These are phyloP conservation scores for Suillus brevipes DNA, from an alignment of 768 basidiomycete species.

Conservation along the genomic window DNA sequence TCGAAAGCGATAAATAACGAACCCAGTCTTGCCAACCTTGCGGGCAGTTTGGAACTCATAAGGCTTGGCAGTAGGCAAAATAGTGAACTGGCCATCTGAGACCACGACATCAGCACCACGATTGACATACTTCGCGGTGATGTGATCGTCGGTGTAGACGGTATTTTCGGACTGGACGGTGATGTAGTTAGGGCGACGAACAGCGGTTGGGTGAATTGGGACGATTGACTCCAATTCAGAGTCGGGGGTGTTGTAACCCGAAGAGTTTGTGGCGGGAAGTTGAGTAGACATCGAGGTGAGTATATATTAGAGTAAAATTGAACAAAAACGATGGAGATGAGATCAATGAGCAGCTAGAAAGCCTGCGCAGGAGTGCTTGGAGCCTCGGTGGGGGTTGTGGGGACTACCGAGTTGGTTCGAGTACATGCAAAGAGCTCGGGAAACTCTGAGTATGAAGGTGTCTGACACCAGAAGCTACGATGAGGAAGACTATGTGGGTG, in stretches of 20 bases:
- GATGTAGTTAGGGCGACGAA: constrained; percentile 72
- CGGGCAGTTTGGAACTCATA: constrained; percentile 92
- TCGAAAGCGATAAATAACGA: constrained; percentile 32
- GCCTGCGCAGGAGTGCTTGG: constrained; percentile 76
- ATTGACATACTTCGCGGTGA: constrained; percentile 80
- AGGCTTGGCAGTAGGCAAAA: constrained; percentile 76
- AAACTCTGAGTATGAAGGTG: constrained; percentile 24
- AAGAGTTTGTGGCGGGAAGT: constrained; percentile 43
- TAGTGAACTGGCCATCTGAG: constrained; percentile 70
- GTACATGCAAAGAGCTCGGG: constrained; percentile 79
- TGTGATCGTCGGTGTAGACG: constrained; percentile 76
- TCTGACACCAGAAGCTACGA: constrained; percentile 13
- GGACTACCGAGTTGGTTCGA: constrained; percentile 89
- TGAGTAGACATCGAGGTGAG: constrained; percentile 50
- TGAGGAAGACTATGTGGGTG: neutral
- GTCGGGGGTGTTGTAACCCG: constrained; percentile 74
- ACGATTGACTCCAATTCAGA: constrained; percentile 68
- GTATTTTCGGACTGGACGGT: constrained; percentile 83
- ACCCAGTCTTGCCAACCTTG: constrained; percentile 91
- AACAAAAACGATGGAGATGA: constrained; percentile 26
- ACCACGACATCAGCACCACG: constrained; percentile 73
- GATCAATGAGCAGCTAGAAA: constrained; percentile 53
- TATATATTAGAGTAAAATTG: constrained; percentile 27
- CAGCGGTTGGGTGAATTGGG: constrained; percentile 83
- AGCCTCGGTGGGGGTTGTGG: constrained; percentile 88